phyloP scores from a whole-genome alignment of 2,329 filamentous ascomycete species.

The Mycosphaerella sp. region DNA sequence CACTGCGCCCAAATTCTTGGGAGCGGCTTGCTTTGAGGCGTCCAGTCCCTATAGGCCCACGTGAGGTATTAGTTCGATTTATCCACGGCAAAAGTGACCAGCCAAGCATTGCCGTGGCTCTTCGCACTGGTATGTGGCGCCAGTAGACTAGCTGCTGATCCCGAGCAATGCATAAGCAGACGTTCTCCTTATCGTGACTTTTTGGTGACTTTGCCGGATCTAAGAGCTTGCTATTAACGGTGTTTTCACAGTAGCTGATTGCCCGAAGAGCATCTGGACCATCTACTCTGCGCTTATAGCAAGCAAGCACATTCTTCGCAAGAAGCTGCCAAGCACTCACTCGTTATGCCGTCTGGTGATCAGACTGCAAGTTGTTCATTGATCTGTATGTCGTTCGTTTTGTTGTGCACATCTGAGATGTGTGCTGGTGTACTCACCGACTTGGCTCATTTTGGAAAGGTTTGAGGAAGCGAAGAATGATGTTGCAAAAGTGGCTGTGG shows the following conservation, averaged over 20 bases:
- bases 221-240: not conserved
- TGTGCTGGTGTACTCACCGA: not conserved
- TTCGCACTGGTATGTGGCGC: conserved; percentile 8
- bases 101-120: conserved; percentile 6
- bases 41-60: not conserved
- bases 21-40: not conserved
- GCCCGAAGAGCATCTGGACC: no score
- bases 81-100: not conserved
- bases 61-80: not conserved
- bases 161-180: conserved; percentile 8
- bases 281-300: no score
- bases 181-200: conserved; percentile 9
- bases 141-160: conserved; percentile 1
- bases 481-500: conserved; percentile 29
- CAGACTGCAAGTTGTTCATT: not conserved
- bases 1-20: conserved; percentile 6
- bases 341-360: not conserved
- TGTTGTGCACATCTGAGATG: not conserved
- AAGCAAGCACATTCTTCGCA: no score
- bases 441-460: not conserved
- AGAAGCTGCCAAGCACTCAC: no score
- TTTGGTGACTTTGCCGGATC: not conserved
- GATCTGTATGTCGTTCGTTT: not conserved
- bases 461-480: not conserved
- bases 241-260: no score